Percentiles rank a stretch among this genome's conserved stretches.
Conservation (phyloP, 805 yeast genomes). For the Teunomyces funiuensis region DNA sequence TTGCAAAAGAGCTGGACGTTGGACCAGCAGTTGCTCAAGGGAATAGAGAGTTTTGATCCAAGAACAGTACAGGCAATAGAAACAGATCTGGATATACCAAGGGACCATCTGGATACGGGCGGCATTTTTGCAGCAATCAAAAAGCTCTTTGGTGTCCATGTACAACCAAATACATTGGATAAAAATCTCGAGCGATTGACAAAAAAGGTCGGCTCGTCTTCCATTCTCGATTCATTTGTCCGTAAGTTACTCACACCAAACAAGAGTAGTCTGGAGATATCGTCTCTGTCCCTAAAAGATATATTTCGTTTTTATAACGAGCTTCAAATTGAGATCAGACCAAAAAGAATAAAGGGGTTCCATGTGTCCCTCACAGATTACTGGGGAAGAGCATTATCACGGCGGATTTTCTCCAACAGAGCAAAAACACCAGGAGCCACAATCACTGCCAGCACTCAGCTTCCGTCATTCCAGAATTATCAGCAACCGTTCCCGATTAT, state of each 20-base stretch:
- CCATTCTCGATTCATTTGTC: neutral
- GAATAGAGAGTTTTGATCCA: conserved; percentile 55
- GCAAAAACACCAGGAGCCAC: conserved; percentile 37
- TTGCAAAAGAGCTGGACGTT: conserved; percentile 41
- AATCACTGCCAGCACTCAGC: conserved; percentile 31
- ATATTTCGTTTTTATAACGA: conserved; percentile 49
- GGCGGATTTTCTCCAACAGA: conserved; percentile 41
- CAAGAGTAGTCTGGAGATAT: too few relatives aligned
- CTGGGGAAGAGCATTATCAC: conserved; percentile 63
- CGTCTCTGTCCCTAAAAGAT: conserved; percentile 5
- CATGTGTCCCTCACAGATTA: conserved; percentile 63
- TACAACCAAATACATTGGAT: neutral
- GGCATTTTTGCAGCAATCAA: conserved; percentile 2
- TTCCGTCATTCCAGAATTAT: conserved; percentile 35
- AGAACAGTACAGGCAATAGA: neutral
- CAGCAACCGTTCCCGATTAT: conserved; percentile 53
- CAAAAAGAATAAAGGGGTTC: conserved; percentile 54
- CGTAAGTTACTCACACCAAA: neutral
- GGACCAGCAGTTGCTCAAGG: conserved; percentile 50
- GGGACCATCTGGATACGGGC: neutral
- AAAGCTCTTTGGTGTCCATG: neutral
- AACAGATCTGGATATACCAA: neutral
- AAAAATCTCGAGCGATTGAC: neutral
- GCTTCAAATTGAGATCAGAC: conserved; percentile 53
- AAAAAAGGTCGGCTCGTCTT: neutral